phyloP scores from a whole-genome alignment of 2,329 filamentous ascomycete genomes.

The Lecanicillium sp. region DNA sequence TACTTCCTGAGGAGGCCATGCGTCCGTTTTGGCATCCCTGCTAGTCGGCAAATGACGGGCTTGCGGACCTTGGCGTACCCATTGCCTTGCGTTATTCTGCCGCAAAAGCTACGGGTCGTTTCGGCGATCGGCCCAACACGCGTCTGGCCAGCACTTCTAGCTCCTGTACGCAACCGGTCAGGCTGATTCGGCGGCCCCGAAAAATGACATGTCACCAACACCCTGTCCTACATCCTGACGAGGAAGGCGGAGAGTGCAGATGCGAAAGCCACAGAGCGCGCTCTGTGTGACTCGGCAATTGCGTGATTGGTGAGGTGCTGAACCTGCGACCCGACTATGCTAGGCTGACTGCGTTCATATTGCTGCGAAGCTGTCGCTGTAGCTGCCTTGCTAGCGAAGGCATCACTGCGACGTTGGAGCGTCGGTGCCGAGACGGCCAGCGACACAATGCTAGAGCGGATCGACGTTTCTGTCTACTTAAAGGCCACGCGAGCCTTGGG shows the following conservation, averaged over 20 bases:
- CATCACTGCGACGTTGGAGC: not conserved
- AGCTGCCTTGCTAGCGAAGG: not conserved
- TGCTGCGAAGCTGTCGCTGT: not conserved
- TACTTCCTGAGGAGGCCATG: slow-evolving; percentile 1
- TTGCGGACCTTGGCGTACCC: not conserved
- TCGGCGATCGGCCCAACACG: not conserved
- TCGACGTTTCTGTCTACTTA: slow-evolving; percentile 1
- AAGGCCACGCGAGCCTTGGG: not conserved
- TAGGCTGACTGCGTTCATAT: not conserved
- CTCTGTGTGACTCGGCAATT: not conserved
- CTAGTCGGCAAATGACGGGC: slow-evolving; percentile 1
- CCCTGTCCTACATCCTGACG: not conserved
- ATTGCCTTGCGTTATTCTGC: not conserved
- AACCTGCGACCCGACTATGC: not conserved
- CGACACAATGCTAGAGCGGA: not conserved
- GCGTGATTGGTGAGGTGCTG: slow-evolving; percentile 2
- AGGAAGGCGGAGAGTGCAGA: not conserved
- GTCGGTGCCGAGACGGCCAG: not conserved
- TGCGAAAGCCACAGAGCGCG: not conserved
- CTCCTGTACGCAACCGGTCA: not conserved
- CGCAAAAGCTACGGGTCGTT: not conserved
- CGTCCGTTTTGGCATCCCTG: not conserved
- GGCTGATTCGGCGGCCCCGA: not conserved
- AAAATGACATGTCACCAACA: slow-evolving; percentile 1
- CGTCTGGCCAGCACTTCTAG: not conserved